Percentiles rank a stretch among this genome's conserved stretches.
phyloP scores from a whole-genome alignment of 1,284 basidiomycete genomes.

The Trametes hirsuta region DNA sequence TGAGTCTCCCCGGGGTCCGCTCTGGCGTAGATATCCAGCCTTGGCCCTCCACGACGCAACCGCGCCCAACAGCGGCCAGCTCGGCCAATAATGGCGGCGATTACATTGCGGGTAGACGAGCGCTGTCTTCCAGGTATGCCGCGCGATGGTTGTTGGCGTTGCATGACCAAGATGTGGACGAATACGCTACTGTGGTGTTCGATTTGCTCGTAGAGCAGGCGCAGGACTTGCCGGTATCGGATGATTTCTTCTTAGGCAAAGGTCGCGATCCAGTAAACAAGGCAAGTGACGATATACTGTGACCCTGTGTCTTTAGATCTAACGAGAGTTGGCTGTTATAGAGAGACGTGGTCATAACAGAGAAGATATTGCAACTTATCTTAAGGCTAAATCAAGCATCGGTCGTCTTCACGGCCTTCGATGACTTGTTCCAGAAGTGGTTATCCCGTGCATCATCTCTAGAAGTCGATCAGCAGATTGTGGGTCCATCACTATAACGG shows the following conservation, averaged over 20 bases:
- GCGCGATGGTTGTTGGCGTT: slow-evolving; percentile 66
- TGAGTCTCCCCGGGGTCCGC: slow-evolving; percentile 66
- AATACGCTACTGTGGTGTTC: slow-evolving; percentile 54
- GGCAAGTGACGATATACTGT: not conserved
- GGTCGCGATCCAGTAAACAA: slow-evolving; percentile 17
- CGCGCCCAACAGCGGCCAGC: slow-evolving; percentile 42
- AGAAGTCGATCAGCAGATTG: slow-evolving; percentile 43
- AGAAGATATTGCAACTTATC: slow-evolving; percentile 52
- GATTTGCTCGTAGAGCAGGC: slow-evolving; percentile 53
- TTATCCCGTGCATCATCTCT: slow-evolving; percentile 50
- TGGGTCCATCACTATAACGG: slow-evolving; percentile 9
- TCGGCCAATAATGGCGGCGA: slow-evolving; percentile 64
- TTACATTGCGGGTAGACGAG: slow-evolving; percentile 60
- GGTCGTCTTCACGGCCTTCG: slow-evolving; percentile 62
- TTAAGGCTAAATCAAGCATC: slow-evolving; percentile 56
- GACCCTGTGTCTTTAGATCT: not conserved
- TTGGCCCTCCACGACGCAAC: slow-evolving; percentile 51
- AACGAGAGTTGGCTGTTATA: no score
- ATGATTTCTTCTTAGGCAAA: slow-evolving; percentile 30
- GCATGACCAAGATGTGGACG: slow-evolving; percentile 56
- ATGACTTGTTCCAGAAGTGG: slow-evolving; percentile 69
- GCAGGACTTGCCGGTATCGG: slow-evolving; percentile 35
- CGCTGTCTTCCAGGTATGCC: slow-evolving; percentile 55
- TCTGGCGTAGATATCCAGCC: slow-evolving; percentile 42
- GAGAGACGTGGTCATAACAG: slow-evolving; percentile 31